Base-by-base conservation (phyloP, 305 asterid genomes). In the Ilex paraguariensis region DNA sequence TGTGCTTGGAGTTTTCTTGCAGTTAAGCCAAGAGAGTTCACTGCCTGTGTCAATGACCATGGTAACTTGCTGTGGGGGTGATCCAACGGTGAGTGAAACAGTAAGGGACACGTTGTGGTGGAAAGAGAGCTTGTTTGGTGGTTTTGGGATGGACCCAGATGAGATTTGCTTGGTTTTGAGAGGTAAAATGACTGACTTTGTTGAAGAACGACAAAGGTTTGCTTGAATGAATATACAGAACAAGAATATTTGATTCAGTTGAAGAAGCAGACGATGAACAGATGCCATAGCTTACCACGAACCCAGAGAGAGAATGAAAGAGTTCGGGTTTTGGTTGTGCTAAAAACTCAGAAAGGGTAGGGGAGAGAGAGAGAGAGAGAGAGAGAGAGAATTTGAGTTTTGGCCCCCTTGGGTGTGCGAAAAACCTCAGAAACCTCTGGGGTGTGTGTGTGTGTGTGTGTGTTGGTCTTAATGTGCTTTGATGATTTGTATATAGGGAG, bases 21-120 rank as follows among this genome's bases (percentile, higher is more conserved):
- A 83, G 72, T 77, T 87, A 65, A 91, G 84, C 96, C 95, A 88
- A 0, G 91, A 73, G 67, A 89, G 95, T 62, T 84, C 93, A 59
- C 97, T 89, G 54, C 93, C 97, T 15, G 97, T 89, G 73, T 84
- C 96, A 62, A 88, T 84, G 13, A 82, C 88, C 97, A 89, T 84
- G 65, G 81, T 81, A 59, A 81, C 91, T 54, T 60, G 69, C 72
- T 91, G 98, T 15, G 94, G 91, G 31, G 97, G 95, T 5, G 96
- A 70, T 13, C 97, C 97, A 7, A 86, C 90, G 40, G 86, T 17
- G 65, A 89, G 79, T 13, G 87, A 60, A 10, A 87, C 83, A 0
- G 96, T 91, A 45, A 91, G 82, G 15, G 98, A 70, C 16, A 88
- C 88, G 63, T 88, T 81, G 78, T 88, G 97, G 65, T 74, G 95